Percentiles rank a stretch among this genome's conserved stretches.
These are phyloP conservation scores for Neofusicoccum ribis DNA, from an alignment of 2,329 filamentous ascomycete species.

Conservation along the genomic window DNA sequence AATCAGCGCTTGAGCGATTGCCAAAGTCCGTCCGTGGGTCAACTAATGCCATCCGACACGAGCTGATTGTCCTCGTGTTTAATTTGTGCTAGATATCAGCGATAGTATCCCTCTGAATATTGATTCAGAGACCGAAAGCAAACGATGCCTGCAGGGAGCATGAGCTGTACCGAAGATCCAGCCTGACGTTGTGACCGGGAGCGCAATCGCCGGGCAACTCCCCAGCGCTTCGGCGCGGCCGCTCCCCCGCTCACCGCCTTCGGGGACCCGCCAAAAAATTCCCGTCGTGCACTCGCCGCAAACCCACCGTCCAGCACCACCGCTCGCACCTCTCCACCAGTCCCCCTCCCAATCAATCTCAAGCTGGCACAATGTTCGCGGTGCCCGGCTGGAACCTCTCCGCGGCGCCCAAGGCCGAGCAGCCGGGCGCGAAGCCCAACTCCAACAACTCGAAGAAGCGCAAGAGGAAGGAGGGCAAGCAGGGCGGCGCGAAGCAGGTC, in stretches of 20 bases:
- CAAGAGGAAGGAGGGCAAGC: constrained; percentile 63
- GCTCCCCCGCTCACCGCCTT: not conserved
- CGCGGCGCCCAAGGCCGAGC: constrained; percentile 72
- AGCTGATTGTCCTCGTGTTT: too few species aligned
- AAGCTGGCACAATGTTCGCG: constrained; percentile 69
- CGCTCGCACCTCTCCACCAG: not conserved
- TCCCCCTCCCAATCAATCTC: not conserved
- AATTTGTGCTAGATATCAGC: too few species aligned
- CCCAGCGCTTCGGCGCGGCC: too few species aligned
- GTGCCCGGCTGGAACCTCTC: constrained; percentile 91
- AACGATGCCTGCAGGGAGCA: too few species aligned
- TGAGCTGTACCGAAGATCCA: too few species aligned
- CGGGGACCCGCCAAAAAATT: not conserved
- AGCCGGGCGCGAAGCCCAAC: constrained; percentile 33
- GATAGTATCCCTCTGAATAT: too few species aligned
- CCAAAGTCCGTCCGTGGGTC: too few species aligned
- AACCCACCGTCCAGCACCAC: too few species aligned
- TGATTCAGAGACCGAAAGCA: too few species aligned
- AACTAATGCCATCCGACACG: too few species aligned
- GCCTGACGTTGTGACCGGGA: too few species aligned
- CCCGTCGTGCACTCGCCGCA: not conserved
- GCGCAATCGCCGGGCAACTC: not conserved
- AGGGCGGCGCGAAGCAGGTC: constrained; percentile 48
- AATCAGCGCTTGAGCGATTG: too few species aligned
- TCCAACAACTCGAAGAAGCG: constrained; percentile 40